Conservation (phyloP, 371 early-diverging fungal species). For the Chytridium lagenaria region DNA sequence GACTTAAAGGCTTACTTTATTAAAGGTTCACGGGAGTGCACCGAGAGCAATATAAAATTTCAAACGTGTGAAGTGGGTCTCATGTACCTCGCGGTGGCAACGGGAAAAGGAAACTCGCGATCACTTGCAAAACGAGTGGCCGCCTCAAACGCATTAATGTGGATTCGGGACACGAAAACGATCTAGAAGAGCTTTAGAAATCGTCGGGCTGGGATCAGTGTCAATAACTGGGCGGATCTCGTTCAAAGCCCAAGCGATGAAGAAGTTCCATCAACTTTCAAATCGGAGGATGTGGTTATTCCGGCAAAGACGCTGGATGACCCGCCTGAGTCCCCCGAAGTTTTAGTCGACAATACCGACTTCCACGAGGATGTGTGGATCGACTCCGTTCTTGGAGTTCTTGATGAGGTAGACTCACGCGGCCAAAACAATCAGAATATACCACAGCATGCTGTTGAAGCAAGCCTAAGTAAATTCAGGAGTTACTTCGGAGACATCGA, state of each 20-base stretch:
- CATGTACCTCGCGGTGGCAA: conserved; percentile 24
- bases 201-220: background rate
- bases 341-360: no score
- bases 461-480: background rate
- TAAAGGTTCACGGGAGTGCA: background rate
- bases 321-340: no score
- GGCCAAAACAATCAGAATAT: no score
- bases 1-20: background rate
- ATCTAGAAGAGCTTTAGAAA: conserved; percentile 17
- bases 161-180: conserved; percentile 26
- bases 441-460: no score
- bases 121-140: conserved; percentile 43
- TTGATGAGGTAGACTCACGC: no score
- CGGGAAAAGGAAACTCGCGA: conserved; percentile 32
- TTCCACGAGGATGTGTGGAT: no score
- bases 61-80: conserved; percentile 25
- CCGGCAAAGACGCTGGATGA: no score
- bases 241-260: background rate
- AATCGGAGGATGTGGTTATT: no score
- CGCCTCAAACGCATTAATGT: conserved; percentile 30
- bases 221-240: conserved; percentile 12
- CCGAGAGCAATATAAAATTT: background rate
- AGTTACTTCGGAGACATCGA: background rate
- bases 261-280: no score
- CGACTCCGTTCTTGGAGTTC: no score